Conservation (phyloP, 2,329 filamentous ascomycete species). For the Fusarium proliferatum region DNA sequence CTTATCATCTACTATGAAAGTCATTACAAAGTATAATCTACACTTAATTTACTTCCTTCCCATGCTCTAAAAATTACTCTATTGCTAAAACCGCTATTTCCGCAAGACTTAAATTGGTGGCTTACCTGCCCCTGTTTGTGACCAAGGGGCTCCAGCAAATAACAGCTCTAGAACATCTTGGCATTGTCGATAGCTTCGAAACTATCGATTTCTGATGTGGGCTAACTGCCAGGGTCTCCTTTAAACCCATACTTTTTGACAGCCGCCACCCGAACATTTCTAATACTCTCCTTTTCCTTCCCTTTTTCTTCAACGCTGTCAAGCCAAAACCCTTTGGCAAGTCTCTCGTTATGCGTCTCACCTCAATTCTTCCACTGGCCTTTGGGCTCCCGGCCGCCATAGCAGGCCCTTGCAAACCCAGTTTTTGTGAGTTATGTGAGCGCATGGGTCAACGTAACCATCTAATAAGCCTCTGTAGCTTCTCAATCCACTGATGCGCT, state of each 20-base stretch:
- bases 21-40: background rate
- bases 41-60: too few relatives aligned
- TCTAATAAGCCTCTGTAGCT: background rate
- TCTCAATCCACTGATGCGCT: background rate
- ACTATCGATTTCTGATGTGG: background rate
- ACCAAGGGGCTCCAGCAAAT: background rate
- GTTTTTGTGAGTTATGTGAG: background rate
- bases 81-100: background rate
- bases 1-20: background rate
- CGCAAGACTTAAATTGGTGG: background rate
- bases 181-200: background rate
- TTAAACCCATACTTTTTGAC: background rate
- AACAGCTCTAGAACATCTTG: background rate
- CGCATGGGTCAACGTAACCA: too few relatives aligned
- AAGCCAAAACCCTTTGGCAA: background rate
- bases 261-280: background rate
- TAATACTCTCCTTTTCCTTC: background rate
- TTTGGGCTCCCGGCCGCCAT: background rate
- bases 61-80: too few relatives aligned
- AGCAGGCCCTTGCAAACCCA: background rate
- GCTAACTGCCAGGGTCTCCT: background rate
- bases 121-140: background rate
- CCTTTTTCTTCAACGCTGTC: background rate
- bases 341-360: background rate
- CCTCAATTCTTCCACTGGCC: background rate